Conservation (phyloP, 805 yeast genomes). For the Peterozyma xylosa region DNA sequence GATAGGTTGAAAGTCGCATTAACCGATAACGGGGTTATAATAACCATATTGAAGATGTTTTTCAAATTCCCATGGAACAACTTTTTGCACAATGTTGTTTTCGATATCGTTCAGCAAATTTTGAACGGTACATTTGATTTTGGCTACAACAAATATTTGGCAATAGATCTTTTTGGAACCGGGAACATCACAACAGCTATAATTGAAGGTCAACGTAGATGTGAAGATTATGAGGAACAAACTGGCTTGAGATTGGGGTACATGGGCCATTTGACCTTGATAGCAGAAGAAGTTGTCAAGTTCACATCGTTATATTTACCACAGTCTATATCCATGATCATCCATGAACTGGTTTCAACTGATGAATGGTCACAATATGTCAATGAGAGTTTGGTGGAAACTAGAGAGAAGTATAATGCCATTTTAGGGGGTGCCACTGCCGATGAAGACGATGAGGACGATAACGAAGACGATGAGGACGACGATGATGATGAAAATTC, state of each 20-base stretch:
- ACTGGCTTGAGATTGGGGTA: slow-evolving; percentile 75
- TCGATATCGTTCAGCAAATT: slow-evolving; percentile 92
- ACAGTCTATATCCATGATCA: slow-evolving; percentile 46
- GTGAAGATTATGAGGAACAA: slow-evolving; percentile 52
- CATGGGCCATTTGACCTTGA: slow-evolving; percentile 93
- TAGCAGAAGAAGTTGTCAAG: slow-evolving; percentile 93
- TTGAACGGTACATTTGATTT: slow-evolving; percentile 81
- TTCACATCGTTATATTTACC: slow-evolving; percentile 58
- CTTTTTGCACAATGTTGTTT: slow-evolving; percentile 93
- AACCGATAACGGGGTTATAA: slow-evolving; percentile 63
- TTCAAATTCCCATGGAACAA: slow-evolving; percentile 94
- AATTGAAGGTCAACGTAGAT: slow-evolving; percentile 52
- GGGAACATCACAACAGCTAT: slow-evolving; percentile 52
- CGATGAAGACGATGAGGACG: slow-evolving; percentile 30
- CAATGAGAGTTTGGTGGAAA: slow-evolving; percentile 73
- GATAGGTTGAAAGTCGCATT: slow-evolving; percentile 80
- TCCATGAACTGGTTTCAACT: slow-evolving; percentile 42
- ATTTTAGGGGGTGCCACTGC: slow-evolving; percentile 76
- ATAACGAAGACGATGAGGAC: slow-evolving; percentile 24
- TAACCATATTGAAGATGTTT: slow-evolving; percentile 65
- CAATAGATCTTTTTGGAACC: slow-evolving; percentile 63
- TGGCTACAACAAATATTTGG: slow-evolving; percentile 76
- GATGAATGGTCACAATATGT: slow-evolving; percentile 78
- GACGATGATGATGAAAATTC: slow-evolving; percentile 26
- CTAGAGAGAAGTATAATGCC: slow-evolving; percentile 90